Evolutionary conservation across 2,329 filamentous ascomycete species (phyloP).

Genomic region (Plenodomus tracheiphilus): DNA sequence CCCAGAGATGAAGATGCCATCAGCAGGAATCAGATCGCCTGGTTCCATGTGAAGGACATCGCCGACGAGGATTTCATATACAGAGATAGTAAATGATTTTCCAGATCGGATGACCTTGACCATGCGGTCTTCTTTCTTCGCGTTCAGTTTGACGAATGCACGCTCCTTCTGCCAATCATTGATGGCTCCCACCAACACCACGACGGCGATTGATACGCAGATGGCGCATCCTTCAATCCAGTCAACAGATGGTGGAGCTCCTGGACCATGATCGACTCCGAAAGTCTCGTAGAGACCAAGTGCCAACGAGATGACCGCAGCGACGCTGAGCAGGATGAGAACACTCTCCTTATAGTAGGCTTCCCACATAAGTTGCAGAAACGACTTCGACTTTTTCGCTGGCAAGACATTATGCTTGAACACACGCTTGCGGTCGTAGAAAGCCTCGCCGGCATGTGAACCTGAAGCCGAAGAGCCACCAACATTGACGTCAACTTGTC

Average conservation of each 20-base stretch:
- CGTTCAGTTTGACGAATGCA: slow-evolving; percentile 77
- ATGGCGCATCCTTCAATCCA: slow-evolving; percentile 84
- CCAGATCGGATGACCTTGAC: slow-evolving; percentile 78
- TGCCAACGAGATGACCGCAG: slow-evolving; percentile 70
- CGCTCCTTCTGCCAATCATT: slow-evolving; percentile 83
- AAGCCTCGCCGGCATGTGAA: slow-evolving; percentile 24
- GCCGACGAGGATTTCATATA: slow-evolving; percentile 68
- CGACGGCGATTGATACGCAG: slow-evolving; percentile 74
- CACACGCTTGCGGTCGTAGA: slow-evolving; percentile 69
- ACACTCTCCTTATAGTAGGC: slow-evolving; percentile 77
- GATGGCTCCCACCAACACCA: slow-evolving; percentile 73
- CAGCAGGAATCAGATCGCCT: slow-evolving; percentile 69
- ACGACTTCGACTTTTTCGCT: slow-evolving; percentile 68
- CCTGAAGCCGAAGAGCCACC: slow-evolving; percentile 27
- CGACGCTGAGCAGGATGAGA: slow-evolving; percentile 56
- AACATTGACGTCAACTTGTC: slow-evolving; percentile 11
- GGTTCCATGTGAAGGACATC: slow-evolving; percentile 70
- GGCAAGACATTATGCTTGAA: slow-evolving; percentile 72
- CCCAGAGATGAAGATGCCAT: slow-evolving; percentile 68
- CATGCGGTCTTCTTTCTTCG: slow-evolving; percentile 73
- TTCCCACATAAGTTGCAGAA: slow-evolving; percentile 74
- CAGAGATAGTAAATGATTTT: slow-evolving; percentile 64
- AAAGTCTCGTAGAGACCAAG: slow-evolving; percentile 75
- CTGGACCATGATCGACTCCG: slow-evolving; percentile 56
- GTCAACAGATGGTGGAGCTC: slow-evolving; percentile 61